A percentile compares a stretch with the other conserved stretches of the same genome.
Conservation (phyloP, 108 stramenopile species). For the Seminavis robusta region DNA sequence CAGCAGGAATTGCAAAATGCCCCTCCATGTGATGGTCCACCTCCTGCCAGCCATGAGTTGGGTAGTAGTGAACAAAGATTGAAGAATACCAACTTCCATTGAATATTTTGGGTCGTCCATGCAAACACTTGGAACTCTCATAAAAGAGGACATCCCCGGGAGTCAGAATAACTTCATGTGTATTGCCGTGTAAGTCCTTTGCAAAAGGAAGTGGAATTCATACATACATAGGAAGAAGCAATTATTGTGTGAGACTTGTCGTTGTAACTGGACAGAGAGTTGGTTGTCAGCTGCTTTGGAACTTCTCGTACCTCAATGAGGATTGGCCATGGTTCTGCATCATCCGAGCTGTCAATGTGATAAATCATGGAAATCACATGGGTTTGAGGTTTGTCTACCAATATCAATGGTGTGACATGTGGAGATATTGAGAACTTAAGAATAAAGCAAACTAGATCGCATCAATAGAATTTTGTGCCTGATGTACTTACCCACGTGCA, state of each 20-base stretch:
- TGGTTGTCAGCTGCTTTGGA: too few relatives aligned
- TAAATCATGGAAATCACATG: conserved; percentile 82
- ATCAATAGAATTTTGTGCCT: too few relatives aligned
- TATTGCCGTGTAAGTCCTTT: conserved; percentile 11
- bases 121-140: conserved; percentile 79
- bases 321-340: conserved; percentile 40
- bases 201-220: too few relatives aligned
- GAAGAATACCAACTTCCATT: conserved; percentile 73
- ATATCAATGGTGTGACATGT: too few relatives aligned
- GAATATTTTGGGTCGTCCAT: conserved; percentile 70
- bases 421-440: too few relatives aligned
- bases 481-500: too few relatives aligned
- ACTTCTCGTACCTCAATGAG: too few relatives aligned
- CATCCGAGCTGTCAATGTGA: conserved; percentile 75
- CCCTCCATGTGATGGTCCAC: conserved; percentile 44
- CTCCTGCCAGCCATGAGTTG: conserved; percentile 40
- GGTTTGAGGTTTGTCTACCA: conserved; percentile 67
- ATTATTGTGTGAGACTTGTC: too few relatives aligned
- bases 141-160: conserved; percentile 85
- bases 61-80: conserved; percentile 78
- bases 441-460: too few relatives aligned
- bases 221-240: too few relatives aligned
- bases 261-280: too few relatives aligned
- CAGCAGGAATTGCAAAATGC: conserved; percentile 62
- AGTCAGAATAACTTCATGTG: conserved; percentile 53